These are phyloP conservation scores for Phialophora tarda DNA, from an alignment of 2,329 filamentous ascomycete genomes.

Conservation along the genomic window DNA sequence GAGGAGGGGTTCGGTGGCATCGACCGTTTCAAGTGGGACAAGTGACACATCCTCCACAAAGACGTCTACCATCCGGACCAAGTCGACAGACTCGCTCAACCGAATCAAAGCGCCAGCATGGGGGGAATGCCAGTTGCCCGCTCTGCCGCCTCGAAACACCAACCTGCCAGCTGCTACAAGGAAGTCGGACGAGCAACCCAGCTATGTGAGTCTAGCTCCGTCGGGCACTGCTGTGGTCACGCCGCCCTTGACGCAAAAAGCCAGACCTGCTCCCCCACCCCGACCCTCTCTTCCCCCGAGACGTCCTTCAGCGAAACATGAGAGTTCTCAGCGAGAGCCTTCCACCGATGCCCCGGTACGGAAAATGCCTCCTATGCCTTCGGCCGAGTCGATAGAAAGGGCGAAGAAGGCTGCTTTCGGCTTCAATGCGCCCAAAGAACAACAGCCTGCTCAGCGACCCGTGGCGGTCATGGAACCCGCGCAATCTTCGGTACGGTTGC, in stretches of 20 bases:
- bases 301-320: slow-evolving; percentile 34
- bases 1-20: slow-evolving; percentile 53
- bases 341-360: slow-evolving; percentile 29
- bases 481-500: slow-evolving; percentile 5
- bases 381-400: slow-evolving; percentile 46
- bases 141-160: slow-evolving; percentile 58
- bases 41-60: slow-evolving; percentile 40
- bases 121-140: slow-evolving; percentile 60
- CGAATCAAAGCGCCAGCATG: slow-evolving; percentile 62
- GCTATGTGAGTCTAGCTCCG: slow-evolving; percentile 47
- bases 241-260: slow-evolving; percentile 30
- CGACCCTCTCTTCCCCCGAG: slow-evolving; percentile 37
- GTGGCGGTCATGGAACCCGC: slow-evolving; percentile 31
- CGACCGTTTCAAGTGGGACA: slow-evolving; percentile 55
- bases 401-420: slow-evolving; percentile 55
- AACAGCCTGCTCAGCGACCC: slow-evolving; percentile 31
- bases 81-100: slow-evolving; percentile 44
- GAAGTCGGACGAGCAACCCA: slow-evolving; percentile 46
- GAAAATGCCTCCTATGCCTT: slow-evolving; percentile 43
- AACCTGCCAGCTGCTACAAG: slow-evolving; percentile 24
- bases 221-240: slow-evolving; percentile 41
- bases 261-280: slow-evolving; percentile 25
- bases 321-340: slow-evolving; percentile 23
- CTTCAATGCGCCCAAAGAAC: slow-evolving; percentile 31
- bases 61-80: slow-evolving; percentile 33